Base-by-base conservation (phyloP, 2,329 filamentous ascomycete species). In the Aspergillus fijiensis region DNA sequence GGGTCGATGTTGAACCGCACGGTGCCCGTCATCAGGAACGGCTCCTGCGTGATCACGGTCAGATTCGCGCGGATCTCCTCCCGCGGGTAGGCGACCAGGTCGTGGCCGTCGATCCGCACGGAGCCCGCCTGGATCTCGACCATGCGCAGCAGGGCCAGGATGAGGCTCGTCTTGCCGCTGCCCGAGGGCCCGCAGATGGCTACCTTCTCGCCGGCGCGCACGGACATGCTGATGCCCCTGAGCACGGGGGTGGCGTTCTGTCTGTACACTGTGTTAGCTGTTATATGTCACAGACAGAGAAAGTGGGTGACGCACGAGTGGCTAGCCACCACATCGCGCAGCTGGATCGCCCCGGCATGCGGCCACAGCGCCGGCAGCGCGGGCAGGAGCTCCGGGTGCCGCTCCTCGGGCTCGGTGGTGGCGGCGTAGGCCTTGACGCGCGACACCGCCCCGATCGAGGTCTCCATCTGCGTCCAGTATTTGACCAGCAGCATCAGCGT, bases 361-460 rank as follows among this genome's bases (percentile, higher is more conserved):
- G 70, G 69, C 69, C 69, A 72, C 6, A 61, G 27, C 27, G 11
- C 51, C 48, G 23, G 39, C 39, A 45, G 5, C 16, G 39, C 14
- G 4, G 39, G 6, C 6, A 19, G 14, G 14, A 35, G 33, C 33
- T 35, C 33, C 11, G 33, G 33, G 14, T 12, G 11, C 10, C 39
- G 39, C 11, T 60, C 63, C 51, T 63, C 75, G 66, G 71, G 55
- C 7, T 58, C 56, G 9, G 64, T 73, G 55, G 76, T 79, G 48
- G 67, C 70, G 42, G 74, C 75, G 54, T 85, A 85, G 23, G 52
- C 48, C 64, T 80, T 80, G 54, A 84, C 76, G 19, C 83, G 75
- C 3, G 78, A 74, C 4, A 85, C 76, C 12, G 69, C 68, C 1
- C 69, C 69, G 11, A 69, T 65, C 0, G 65, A 68, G 1, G 63